Conservation (phyloP, 768 basidiomycete species). For the Xerocomellus chrysenteron region DNA sequence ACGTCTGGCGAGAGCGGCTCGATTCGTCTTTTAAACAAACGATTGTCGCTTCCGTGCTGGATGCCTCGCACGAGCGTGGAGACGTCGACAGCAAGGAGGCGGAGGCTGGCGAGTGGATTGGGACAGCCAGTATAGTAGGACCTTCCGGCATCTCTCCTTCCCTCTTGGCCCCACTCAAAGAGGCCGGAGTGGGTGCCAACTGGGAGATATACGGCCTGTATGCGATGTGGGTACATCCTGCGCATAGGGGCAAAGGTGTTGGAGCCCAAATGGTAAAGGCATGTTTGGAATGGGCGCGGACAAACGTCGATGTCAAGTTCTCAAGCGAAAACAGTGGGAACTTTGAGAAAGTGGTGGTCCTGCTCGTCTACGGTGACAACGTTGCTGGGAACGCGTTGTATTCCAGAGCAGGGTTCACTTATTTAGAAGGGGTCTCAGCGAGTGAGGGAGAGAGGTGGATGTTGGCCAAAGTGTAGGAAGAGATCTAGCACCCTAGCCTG, state of each 20-base stretch:
- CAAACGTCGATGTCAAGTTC: slow-evolving; percentile 14
- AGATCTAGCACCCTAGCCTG: no score
- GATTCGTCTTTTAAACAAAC: slow-evolving; percentile 11
- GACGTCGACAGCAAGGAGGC: neutral
- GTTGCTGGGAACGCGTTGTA: slow-evolving; percentile 17
- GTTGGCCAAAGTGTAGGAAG: slow-evolving; percentile 33
- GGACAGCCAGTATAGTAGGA: slow-evolving; percentile 10
- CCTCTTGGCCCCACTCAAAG: slow-evolving; percentile 9
- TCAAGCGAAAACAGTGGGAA: neutral
- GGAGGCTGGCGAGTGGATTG: slow-evolving; percentile 19
- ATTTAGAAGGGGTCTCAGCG: slow-evolving; percentile 6
- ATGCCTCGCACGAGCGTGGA: neutral
- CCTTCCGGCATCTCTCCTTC: slow-evolving; percentile 13
- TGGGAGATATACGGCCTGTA: slow-evolving; percentile 24
- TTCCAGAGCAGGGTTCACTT: slow-evolving; percentile 20
- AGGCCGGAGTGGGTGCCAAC: slow-evolving; percentile 8
- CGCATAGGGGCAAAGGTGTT: slow-evolving; percentile 25
- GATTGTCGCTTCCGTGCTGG: slow-evolving; percentile 13
- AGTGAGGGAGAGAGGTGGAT: slow-evolving; percentile 22
- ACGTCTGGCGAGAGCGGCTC: slow-evolving; percentile 24
- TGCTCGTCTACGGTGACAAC: slow-evolving; percentile 19
- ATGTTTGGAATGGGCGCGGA: slow-evolving; percentile 27
- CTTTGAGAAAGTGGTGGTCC: slow-evolving; percentile 15
- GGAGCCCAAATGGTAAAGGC: slow-evolving; percentile 14
- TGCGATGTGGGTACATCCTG: slow-evolving; percentile 31